Evolutionary conservation across 208 protist genomes (phyloP).

Genomic region (Crithidia acanthocephali): DNA sequence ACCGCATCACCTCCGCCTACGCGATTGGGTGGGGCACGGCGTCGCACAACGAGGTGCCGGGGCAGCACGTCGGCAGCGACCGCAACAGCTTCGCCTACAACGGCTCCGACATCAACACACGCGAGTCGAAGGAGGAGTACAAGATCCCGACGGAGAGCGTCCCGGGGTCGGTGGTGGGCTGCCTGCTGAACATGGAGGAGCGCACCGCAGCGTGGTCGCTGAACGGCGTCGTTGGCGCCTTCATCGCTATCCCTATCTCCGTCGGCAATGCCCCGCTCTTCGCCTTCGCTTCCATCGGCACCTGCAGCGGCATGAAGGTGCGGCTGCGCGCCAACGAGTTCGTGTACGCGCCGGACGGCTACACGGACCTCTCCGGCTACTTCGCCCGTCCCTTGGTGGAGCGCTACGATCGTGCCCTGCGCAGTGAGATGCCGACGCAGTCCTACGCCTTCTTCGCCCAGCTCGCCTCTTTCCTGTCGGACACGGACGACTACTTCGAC

Average conservation of each 20-base stretch:
- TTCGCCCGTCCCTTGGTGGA: constrained; percentile 63
- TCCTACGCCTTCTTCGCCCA: constrained; percentile 81
- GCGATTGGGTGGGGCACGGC: constrained; percentile 89
- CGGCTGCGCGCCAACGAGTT: constrained; percentile 74
- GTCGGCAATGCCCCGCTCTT: constrained; percentile 54
- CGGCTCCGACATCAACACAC: constrained; percentile 69
- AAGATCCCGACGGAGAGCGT: constrained; percentile 57
- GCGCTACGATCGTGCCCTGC: constrained; percentile 38
- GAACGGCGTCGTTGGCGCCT: constrained; percentile 76
- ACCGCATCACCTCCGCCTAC: constrained; percentile 70
- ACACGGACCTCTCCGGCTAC: constrained; percentile 78
- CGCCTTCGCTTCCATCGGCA: constrained; percentile 87
- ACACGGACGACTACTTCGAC: constrained; percentile 57
- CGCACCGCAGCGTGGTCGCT: constrained; percentile 84
- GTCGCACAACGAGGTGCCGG: constrained; percentile 79
- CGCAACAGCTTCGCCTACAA: constrained; percentile 87
- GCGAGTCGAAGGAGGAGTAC: constrained; percentile 84
- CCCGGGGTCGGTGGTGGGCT: constrained; percentile 74
- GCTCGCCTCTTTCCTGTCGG: constrained; percentile 82
- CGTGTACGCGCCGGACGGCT: constrained; percentile 82
- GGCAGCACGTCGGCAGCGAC: constrained; percentile 90
- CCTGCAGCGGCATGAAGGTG: constrained; percentile 79
- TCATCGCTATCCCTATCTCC: constrained; percentile 72
- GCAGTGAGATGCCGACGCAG: constrained; percentile 57
- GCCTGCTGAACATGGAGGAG: constrained; percentile 82